Conservation (phyloP, 176 grass and related monocot genomes). For the Alloteropsis semialata region DNA sequence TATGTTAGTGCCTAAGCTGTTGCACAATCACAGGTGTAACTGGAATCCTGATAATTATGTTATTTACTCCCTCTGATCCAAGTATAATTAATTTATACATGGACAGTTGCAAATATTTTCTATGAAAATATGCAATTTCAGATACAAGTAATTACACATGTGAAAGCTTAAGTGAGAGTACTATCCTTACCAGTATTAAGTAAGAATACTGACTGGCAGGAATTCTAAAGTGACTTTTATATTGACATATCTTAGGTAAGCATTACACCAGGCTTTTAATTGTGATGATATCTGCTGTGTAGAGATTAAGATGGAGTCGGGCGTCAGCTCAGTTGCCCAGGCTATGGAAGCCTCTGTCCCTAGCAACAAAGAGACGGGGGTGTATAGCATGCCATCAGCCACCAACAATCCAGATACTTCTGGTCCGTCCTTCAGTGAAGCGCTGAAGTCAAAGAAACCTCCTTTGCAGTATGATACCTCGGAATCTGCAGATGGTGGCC, state of each 20-base stretch:
- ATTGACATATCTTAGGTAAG: neutral
- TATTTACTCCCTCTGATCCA: neutral
- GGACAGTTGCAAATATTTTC: neutral
- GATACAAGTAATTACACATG: neutral
- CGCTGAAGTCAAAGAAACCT: constrained; percentile 93
- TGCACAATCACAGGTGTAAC: neutral
- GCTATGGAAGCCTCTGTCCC: constrained; percentile 36
- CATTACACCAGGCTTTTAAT: neutral
- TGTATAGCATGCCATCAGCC: constrained; percentile 28
- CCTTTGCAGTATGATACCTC: constrained; percentile 45
- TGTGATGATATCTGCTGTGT: neutral
- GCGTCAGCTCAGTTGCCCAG: constrained; percentile 16
- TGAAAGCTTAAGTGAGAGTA: too few relatives aligned
- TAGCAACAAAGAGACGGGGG: constrained; percentile 59
- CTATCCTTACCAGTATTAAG: too few relatives aligned
- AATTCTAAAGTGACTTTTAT: neutral
- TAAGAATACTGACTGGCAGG: too few relatives aligned
- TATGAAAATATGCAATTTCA: neutral
- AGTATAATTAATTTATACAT: neutral
- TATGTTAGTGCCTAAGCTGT: neutral
- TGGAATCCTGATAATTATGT: neutral
- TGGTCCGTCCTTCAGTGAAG: constrained; percentile 82
- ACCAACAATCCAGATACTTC: constrained; percentile 46
- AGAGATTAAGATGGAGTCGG: constrained; percentile 50
- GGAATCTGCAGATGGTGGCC: constrained; percentile 42